phyloP scores from a whole-genome alignment of 495 filamentous ascomycete species.

The Penicillium turbatum region DNA sequence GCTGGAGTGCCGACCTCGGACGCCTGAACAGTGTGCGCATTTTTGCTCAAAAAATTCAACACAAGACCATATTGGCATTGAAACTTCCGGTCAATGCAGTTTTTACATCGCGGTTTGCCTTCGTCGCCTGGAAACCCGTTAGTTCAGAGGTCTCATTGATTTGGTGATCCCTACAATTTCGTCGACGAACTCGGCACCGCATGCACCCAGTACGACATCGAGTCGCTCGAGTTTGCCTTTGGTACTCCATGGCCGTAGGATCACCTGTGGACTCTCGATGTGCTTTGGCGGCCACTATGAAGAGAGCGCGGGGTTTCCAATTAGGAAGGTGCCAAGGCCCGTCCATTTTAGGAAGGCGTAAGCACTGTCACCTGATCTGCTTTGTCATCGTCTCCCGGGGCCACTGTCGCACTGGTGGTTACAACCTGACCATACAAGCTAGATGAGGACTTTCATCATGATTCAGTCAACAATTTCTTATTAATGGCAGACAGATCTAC shows the following conservation, averaged over 20 bases:
- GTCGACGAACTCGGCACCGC: constrained; percentile 38
- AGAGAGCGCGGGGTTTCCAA: neutral
- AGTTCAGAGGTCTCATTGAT: neutral
- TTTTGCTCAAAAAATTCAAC: constrained; percentile 41
- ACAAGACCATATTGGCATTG: constrained; percentile 38
- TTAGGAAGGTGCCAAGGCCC: neutral
- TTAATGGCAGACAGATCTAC: no score
- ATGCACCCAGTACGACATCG: constrained; percentile 42
- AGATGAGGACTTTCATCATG: no score
- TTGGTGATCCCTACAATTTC: constrained; percentile 33
- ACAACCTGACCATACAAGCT: no score
- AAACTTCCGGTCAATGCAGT: constrained; percentile 38
- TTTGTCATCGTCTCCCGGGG: neutral
- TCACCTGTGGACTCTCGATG: neutral
- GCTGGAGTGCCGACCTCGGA: constrained; percentile 10
- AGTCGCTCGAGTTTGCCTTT: constrained; percentile 20
- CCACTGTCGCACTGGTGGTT: no score
- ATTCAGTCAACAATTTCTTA: no score
- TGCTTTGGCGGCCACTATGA: no score
- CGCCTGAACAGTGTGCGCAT: constrained; percentile 29
- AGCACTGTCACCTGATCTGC: constrained; percentile 11
- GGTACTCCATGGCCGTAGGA: constrained; percentile 8
- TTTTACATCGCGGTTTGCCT: constrained; percentile 38
- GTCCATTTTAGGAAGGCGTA: constrained; percentile 20
- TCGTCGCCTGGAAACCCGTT: constrained; percentile 33